Percentiles rank a stretch among this genome's conserved stretches.
phyloP scores from a whole-genome alignment of 1,284 basidiomycete species.

The Apiotrichum montevideense region DNA sequence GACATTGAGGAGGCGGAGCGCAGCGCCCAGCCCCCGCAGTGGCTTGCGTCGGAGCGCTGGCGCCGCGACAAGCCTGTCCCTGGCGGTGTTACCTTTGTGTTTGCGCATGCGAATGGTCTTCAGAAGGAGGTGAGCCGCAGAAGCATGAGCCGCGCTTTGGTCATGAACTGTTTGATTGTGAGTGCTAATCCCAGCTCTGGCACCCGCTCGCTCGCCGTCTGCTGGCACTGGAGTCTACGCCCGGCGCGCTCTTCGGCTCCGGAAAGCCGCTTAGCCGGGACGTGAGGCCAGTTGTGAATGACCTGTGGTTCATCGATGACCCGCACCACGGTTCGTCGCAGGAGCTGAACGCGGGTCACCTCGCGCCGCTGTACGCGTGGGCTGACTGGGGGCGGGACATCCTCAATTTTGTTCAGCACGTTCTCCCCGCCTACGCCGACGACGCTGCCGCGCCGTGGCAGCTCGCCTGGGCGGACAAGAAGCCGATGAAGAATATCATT shows the following conservation, averaged over 20 bases:
- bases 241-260: conserved; percentile 3
- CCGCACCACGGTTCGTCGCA: conserved; percentile 70
- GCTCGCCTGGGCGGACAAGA: conserved; percentile 7
- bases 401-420: conserved; percentile 45
- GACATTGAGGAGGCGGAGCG: conserved; percentile 1
- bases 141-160: background rate
- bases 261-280: background rate
- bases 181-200: conserved; percentile 46
- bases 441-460: conserved; percentile 1
- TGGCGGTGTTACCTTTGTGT: conserved; percentile 59
- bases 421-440: conserved; percentile 38
- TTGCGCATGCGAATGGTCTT: conserved; percentile 74
- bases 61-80: conserved; percentile 11
- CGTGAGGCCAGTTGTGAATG: conserved; percentile 52
- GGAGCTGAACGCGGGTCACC: conserved; percentile 56
- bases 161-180: too few species aligned
- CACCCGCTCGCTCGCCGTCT: conserved; percentile 57
- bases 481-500: conserved; percentile 37
- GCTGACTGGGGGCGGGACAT: conserved; percentile 45
- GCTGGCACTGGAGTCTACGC: conserved; percentile 15
- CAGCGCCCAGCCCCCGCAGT: conserved; percentile 44
- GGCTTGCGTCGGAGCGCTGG: conserved; percentile 22
- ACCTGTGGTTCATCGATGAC: conserved; percentile 73
- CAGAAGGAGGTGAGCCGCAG: conserved; percentile 62
- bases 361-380: conserved; percentile 45